These are phyloP conservation scores for Mycosarcoma mackinlayi DNA, from an alignment of 1,284 basidiomycete genomes.

Conservation along the genomic window DNA sequence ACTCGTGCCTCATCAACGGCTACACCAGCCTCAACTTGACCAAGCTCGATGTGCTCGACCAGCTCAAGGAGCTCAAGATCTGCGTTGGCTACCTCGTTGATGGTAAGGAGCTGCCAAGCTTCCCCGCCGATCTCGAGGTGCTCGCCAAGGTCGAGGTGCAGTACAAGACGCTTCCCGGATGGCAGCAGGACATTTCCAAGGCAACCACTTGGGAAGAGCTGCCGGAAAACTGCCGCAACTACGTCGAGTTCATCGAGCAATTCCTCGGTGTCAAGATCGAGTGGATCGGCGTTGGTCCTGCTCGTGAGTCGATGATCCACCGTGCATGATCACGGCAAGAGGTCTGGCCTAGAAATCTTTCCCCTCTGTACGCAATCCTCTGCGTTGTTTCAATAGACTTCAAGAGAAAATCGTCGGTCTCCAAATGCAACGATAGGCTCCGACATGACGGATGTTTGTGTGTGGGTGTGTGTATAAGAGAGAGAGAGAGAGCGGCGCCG, in stretches of 20 bases:
- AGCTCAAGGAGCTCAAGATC: constrained; percentile 87
- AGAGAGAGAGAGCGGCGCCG: no score
- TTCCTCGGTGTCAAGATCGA: constrained; percentile 83
- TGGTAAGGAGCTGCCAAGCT: constrained; percentile 81
- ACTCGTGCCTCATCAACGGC: constrained; percentile 94
- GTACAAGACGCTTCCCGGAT: constrained; percentile 91
- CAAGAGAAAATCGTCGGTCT: constrained; percentile 5
- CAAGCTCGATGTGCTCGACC: constrained; percentile 92
- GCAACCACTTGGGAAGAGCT: constrained; percentile 79
- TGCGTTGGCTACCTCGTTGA: constrained; percentile 83
- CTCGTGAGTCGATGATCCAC: constrained; percentile 80
- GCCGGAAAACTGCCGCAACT: constrained; percentile 85
- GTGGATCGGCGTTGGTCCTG: constrained; percentile 92
- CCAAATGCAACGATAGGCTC: no score
- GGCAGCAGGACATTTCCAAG: constrained; percentile 83
- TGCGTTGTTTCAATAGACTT: constrained; percentile 50
- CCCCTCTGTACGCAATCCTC: constrained; percentile 16
- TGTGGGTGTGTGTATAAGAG: no score
- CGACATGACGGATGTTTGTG: no score
- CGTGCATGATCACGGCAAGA: constrained; percentile 26
- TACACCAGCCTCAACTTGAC: constrained; percentile 94
- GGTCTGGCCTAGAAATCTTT: not conserved
- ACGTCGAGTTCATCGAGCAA: constrained; percentile 88
- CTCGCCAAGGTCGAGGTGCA: constrained; percentile 84
- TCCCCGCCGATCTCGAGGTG: constrained; percentile 92